These are phyloP conservation scores for Russula sp. DNA, from an alignment of 768 basidiomycete species.

Conservation along the genomic window DNA sequence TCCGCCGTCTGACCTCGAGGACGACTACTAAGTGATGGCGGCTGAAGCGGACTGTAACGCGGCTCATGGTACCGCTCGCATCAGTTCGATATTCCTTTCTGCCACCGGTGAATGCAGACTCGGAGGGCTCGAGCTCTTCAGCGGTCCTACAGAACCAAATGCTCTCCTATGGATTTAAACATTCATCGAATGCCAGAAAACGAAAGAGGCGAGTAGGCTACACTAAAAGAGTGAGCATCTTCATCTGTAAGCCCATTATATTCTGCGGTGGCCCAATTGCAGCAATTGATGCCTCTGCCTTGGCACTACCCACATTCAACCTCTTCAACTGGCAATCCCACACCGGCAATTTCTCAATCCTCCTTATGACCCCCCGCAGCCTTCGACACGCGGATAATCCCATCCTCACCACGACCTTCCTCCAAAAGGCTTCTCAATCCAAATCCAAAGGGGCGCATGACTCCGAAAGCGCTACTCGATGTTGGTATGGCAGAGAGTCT, in stretches of 20 bases:
- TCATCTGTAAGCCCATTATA: slow-evolving; percentile 32
- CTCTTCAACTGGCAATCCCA: slow-evolving; percentile 74
- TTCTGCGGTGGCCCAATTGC: slow-evolving; percentile 45
- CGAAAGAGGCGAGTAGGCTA: slow-evolving; percentile 78
- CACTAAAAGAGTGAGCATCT: slow-evolving; percentile 67
- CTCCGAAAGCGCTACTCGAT: slow-evolving; percentile 71
- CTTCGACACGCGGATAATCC: slow-evolving; percentile 75
- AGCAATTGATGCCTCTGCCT: slow-evolving; percentile 78
- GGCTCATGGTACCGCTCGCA: slow-evolving; percentile 74
- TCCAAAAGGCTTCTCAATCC: slow-evolving; percentile 91
- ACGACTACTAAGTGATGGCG: slow-evolving; percentile 70
- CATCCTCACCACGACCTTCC: slow-evolving; percentile 61
- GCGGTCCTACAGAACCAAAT: slow-evolving; percentile 71
- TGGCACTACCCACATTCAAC: slow-evolving; percentile 79
- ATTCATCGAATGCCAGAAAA: slow-evolving; percentile 77
- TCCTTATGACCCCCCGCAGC: slow-evolving; percentile 72
- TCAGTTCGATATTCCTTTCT: slow-evolving; percentile 82
- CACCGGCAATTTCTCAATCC: slow-evolving; percentile 65
- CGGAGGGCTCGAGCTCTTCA: slow-evolving; percentile 89
- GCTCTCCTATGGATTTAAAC: slow-evolving; percentile 63
- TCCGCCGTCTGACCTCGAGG: slow-evolving; percentile 62
- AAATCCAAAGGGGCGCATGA: slow-evolving; percentile 71
- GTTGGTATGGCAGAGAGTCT: slow-evolving; percentile 65
- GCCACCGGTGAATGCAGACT: slow-evolving; percentile 95
- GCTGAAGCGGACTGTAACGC: slow-evolving; percentile 68